Base-by-base conservation (phyloP, 148 eudicot species). In the Chenopodium quinoa region DNA sequence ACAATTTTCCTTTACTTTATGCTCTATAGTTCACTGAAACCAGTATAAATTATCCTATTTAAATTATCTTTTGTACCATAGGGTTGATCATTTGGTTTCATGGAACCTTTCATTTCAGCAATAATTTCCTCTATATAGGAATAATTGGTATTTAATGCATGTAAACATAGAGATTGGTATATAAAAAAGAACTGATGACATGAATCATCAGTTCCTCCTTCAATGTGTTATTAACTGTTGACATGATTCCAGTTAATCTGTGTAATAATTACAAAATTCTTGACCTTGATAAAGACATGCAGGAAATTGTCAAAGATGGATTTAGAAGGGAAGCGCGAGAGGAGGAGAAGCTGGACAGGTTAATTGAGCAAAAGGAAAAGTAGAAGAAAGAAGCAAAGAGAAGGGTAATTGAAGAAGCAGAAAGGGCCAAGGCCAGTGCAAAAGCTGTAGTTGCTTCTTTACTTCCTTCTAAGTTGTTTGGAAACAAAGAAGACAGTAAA, bases 301-400 rank as follows among this genome's bases (percentile, higher is more conserved):
- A 92, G 75, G 92, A 92, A 79, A 91, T 93, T 80, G 91, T 93
- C 12, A 88, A 84, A 58, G 96, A 90, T 67, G 92, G 90, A 60
- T 77, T 95, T 89, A 88, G 85, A 78, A 93, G 88, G 56, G 88
- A 75, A 62, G 94, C 91, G n/a, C 89, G 94, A 70, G 98, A 90
- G 60, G 98, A 92, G 63, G 97, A 91, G 78, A 97, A 95, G 71
- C 76, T 95, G 85, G 88, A 83, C 27, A 90, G 91, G 83, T 87
- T 95, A 14, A 89, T 92, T 64, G 91, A 86, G 79, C 91, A 88
- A 22, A 85, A 93, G 78, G 94, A 92, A 67, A 87, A 84, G 75
- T 96, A 93, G 86, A 95, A 95, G 69, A 93, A 90, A 71, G 98
- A 95, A 76, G 97, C 92, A 46, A 91, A 88, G 65, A 94, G 89